These are phyloP conservation scores for Yamadazyma jaroonii DNA, from an alignment of 1,139 yeast species.

Conservation along the genomic window DNA sequence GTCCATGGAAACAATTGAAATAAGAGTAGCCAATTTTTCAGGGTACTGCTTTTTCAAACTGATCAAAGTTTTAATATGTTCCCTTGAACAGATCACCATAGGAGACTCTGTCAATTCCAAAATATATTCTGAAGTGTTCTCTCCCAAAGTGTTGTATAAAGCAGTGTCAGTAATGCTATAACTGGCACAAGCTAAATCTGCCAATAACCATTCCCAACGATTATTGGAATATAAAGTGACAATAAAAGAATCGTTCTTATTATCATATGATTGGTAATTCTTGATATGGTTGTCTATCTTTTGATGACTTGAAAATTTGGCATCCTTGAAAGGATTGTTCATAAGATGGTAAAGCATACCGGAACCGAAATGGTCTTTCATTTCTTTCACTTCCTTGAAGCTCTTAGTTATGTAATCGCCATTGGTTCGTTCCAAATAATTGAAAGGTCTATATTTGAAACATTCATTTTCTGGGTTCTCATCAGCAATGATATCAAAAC, in stretches of 20 bases:
- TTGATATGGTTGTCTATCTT: conserved; percentile 26
- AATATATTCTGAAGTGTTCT: conserved; percentile 31
- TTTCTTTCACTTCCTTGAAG: conserved; percentile 20
- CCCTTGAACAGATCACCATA: conserved; percentile 29
- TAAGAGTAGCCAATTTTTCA: conserved; percentile 23
- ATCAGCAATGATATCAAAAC: conserved; percentile 22
- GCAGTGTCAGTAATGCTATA: conserved; percentile 38
- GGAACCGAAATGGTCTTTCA: conserved; percentile 26
- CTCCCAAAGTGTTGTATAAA: conserved; percentile 41
- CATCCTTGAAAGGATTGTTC: conserved; percentile 26
- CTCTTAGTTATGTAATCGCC: conserved; percentile 16
- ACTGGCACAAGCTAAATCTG: conserved; percentile 37
- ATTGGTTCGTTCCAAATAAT: conserved; percentile 25
- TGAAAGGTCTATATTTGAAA: conserved; percentile 29
- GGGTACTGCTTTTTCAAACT: conserved; percentile 26
- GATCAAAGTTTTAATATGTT: conserved; percentile 26
- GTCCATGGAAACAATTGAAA: conserved; percentile 37
- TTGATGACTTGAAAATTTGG: conserved; percentile 20
- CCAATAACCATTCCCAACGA: conserved; percentile 37
- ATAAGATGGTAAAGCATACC: conserved; percentile 31
- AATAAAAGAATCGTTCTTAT: conserved; percentile 28
- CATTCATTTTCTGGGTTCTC: conserved; percentile 23
- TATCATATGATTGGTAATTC: conserved; percentile 20
- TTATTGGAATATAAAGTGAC: conserved; percentile 35
- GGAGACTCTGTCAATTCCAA: conserved; percentile 36